phyloP scores from a whole-genome alignment of 306 rosid genomes.

The Psophocarpus tetragonolobus region DNA sequence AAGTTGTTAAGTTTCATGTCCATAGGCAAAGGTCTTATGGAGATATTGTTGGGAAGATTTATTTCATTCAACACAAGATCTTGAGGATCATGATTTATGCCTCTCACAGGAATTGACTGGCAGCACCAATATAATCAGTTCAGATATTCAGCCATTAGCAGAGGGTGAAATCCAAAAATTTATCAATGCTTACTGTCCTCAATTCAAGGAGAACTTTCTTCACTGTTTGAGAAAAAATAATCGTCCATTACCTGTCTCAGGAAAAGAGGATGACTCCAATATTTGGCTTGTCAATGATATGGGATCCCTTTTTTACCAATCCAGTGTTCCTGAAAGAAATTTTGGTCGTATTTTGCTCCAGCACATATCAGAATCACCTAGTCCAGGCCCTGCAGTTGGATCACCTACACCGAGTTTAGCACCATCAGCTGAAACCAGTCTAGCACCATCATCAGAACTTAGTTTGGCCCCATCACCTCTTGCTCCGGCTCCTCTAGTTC shows the following conservation, averaged over 20 bases:
- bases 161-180: conserved; percentile 50
- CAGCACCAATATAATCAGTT: conserved; percentile 39
- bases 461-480: conserved; percentile 23
- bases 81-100: conserved; percentile 46
- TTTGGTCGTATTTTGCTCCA: conserved; percentile 48
- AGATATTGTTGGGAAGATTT: conserved; percentile 59
- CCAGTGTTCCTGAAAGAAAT: conserved; percentile 50
- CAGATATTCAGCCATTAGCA: conserved; percentile 40
- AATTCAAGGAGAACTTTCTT: conserved; percentile 54
- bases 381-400: conserved; percentile 38
- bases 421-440: conserved; percentile 34
- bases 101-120: conserved; percentile 41
- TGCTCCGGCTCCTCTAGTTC: conserved; percentile 16
- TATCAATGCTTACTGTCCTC: conserved; percentile 52
- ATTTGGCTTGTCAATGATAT: conserved; percentile 45
- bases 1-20: conserved; percentile 35
- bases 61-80: conserved; percentile 49
- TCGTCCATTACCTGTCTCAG: conserved; percentile 43
- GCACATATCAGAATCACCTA: conserved; percentile 43
- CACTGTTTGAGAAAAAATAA: conserved; percentile 61
- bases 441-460: conserved; percentile 26
- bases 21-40: conserved; percentile 68
- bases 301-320: conserved; percentile 42
- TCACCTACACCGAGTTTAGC: conserved; percentile 35
- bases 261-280: conserved; percentile 59